Evolutionary conservation across 2,329 filamentous ascomycete species (phyloP), one percentile per base, ranked within the genome.

Genomic region (Aspergillus viridinutans): DNA sequence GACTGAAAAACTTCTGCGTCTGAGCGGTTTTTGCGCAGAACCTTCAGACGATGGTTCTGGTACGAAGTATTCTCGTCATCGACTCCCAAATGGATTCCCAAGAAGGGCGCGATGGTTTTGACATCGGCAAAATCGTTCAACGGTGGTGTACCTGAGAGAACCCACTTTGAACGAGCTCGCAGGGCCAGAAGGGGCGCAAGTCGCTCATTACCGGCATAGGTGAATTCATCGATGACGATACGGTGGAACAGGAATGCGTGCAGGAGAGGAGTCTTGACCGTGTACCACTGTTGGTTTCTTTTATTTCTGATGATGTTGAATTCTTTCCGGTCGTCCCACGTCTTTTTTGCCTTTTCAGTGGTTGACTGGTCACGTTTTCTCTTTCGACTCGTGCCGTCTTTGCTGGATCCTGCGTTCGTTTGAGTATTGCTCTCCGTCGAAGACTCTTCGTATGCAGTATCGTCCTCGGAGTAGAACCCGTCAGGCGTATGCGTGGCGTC

Each of bases 161-260:
- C 75, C 85, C 85, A 88, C 54, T 79, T 80, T 43, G 81, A 83
- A 45, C 77, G 73, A 10, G 82, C 78, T 26, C 76, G 65, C 1
- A 87, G 64, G 0, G 71, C 72, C 6, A 77, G 71, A 4, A 85
- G 70, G 0, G 76, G 72, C 0, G 75, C 67, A 58, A 76, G 70
- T 52, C 75, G 71, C 51, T 78, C 68, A 17, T 73, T 65, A 48
- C 76, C 74, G 4, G 82, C 72, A 59, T 87, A 85, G 0, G 85
- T 83, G 61, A 84, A 88, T 61, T 89, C 86, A 58, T 89, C 86
- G 1, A 88, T 74, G 1, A 89, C 78, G 0, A 89, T 57, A 5
- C 86, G 77, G 54, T 82, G 81, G 67, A 83, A 89, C 2, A 74
- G 69, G 65, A 88, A 88, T 63, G 85, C 78, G 58, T 88, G 84